Evolutionary conservation across 139 green algal genomes (phyloP).

Genomic region (Chlamydomonas incerta): DNA sequence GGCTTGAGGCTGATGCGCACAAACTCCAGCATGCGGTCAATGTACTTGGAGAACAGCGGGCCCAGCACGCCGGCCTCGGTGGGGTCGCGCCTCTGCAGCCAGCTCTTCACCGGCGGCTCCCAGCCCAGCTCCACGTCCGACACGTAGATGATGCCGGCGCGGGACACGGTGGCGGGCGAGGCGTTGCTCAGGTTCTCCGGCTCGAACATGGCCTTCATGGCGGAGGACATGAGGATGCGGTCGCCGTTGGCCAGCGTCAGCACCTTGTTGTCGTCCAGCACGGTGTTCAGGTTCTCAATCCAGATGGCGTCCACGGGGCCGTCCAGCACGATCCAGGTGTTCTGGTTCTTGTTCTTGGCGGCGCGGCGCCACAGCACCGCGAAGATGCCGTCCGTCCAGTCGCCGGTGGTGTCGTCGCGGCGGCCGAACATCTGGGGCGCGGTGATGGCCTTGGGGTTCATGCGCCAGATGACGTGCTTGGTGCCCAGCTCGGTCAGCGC

Average conservation of each 20-base stretch:
- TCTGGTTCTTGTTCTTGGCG: conserved; percentile 91
- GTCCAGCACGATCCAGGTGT: conserved; percentile 97
- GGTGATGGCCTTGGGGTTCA: conserved; percentile 93
- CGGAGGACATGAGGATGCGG: conserved; percentile 91
- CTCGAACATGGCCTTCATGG: conserved; percentile 96
- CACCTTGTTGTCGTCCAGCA: conserved; percentile 97
- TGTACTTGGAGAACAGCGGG: conserved; percentile 88
- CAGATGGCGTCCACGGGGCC: conserved; percentile 97
- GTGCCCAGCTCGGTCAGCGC: conserved; percentile 88
- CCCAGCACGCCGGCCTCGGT: conserved; percentile 71
- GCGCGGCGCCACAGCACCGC: conserved; percentile 92
- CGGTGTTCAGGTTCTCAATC: conserved; percentile 99
- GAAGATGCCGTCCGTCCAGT: conserved; percentile 98
- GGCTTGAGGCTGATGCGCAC: conserved; percentile 78
- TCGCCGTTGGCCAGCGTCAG: conserved; percentile 98
- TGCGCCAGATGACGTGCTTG: conserved; percentile 94
- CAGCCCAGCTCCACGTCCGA: conserved; percentile 92
- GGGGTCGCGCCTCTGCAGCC: conserved; percentile 75
- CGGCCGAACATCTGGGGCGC: conserved; percentile 75
- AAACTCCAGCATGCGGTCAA: conserved; percentile 82
- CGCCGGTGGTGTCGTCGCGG: conserved; percentile 90
- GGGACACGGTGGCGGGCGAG: conserved; percentile 94
- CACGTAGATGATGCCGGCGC: conserved; percentile 97
- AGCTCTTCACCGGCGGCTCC: conserved; percentile 86
- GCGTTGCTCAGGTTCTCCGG: conserved; percentile 96